A percentile compares a stretch with the other conserved stretches of the same genome.
These are phyloP conservation scores for Closterium sp. DNA, from an alignment of 139 green algal genomes.

Conservation along the genomic window DNA sequence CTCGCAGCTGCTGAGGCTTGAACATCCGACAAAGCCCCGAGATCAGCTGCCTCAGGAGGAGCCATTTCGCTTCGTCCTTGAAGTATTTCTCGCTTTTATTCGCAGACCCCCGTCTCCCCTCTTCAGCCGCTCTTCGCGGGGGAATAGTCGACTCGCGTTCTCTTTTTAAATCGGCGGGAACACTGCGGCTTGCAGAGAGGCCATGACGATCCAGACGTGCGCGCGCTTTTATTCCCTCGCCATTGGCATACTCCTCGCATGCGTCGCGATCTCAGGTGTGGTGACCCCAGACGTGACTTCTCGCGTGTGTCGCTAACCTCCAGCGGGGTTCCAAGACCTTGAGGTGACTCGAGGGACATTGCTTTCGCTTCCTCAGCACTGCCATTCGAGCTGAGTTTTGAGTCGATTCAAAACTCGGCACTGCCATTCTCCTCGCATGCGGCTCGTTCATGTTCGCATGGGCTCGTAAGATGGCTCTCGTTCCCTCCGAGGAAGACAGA, in stretches of 20 bases:
- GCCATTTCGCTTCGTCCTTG: background rate
- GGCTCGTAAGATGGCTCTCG: too few species aligned
- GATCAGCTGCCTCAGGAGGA: background rate
- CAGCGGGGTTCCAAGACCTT: too few species aligned
- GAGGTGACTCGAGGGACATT: too few species aligned
- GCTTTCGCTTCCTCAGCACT: too few species aligned
- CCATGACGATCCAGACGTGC: background rate
- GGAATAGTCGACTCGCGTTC: background rate
- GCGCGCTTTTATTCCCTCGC: background rate
- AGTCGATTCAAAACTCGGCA: conserved; percentile 83
- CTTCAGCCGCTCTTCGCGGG: background rate
- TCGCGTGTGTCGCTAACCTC: too few species aligned
- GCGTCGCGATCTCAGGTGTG: background rate
- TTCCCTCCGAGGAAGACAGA: too few species aligned
- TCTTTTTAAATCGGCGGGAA: background rate
- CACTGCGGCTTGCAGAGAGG: background rate
- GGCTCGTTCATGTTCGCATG: too few species aligned
- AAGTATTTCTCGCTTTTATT: background rate
- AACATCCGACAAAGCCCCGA: background rate
- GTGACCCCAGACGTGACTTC: background rate
- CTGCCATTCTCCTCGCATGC: too few species aligned
- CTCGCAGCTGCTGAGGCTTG: too few species aligned
- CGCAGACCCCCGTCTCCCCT: background rate
- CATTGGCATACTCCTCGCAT: background rate
- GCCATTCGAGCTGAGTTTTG: too few species aligned